Evolutionary conservation across 2,329 filamentous ascomycete genomes (phyloP).

Genomic region (Tolypocladium capitatum): DNA sequence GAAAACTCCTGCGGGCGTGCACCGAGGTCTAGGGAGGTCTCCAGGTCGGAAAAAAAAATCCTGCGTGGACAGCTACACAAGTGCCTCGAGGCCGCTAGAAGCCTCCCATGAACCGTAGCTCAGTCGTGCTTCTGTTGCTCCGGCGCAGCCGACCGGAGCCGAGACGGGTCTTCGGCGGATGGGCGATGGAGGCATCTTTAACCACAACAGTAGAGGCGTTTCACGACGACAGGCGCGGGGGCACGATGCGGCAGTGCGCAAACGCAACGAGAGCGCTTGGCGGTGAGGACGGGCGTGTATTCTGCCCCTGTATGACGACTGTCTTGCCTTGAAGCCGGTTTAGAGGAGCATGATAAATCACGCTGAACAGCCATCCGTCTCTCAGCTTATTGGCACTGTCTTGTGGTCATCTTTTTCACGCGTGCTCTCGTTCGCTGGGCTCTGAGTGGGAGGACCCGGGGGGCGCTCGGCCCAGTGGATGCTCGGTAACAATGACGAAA

Average conservation of each 20-base stretch:
- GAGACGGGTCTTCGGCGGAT: slow-evolving; percentile 3
- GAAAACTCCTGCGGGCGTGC: neutral
- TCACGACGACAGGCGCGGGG: no score
- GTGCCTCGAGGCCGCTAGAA: neutral
- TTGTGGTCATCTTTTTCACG: slow-evolving; percentile 2
- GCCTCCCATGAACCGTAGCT: neutral
- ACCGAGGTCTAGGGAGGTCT: neutral
- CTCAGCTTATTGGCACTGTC: neutral
- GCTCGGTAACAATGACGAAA: slow-evolving; percentile 7
- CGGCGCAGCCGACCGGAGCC: slow-evolving; percentile 5
- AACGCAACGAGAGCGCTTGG: neutral
- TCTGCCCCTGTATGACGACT: neutral
- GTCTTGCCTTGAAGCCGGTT: neutral
- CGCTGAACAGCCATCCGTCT: neutral
- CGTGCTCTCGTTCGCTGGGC: slow-evolving; percentile 1
- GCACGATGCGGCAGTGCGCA: neutral
- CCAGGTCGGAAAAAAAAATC: neutral
- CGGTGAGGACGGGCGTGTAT: neutral
- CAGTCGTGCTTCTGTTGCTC: neutral
- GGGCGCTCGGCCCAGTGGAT: slow-evolving; percentile 1
- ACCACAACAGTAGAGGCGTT: no score
- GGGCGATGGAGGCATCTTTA: neutral
- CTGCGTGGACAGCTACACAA: neutral
- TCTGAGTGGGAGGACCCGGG: neutral
- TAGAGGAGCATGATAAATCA: neutral